Evolutionary conservation across 2,329 filamentous ascomycete genomes (phyloP), one percentile per base, ranked within the genome.

Genomic region (Aureobasidium namibiae): DNA sequence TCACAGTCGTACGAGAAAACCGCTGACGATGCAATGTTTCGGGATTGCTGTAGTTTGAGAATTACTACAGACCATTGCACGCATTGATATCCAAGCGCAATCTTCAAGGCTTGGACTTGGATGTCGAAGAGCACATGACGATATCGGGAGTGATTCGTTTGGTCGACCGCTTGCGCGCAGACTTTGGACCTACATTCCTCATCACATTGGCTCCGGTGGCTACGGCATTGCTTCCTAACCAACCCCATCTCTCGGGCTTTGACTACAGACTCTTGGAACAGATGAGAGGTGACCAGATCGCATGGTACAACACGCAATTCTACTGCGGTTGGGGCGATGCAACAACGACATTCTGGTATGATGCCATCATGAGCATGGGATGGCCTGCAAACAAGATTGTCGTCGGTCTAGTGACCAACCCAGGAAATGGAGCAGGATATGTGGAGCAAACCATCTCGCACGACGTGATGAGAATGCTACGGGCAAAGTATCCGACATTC

Each of bases 301-400:
- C 80, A 2, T 96, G 90, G 84, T 96, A 96, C 72, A 96, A 96
- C 69, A 80, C 87, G 6, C 92, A 96, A 69, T 95, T 96, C 73
- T 96, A 96, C 78, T 94, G 89, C 68, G 90, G 90, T 1, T 96
- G 90, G 86, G 90, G 90, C 9, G 83, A 84, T 50, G 82, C 85
- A 1, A 75, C 78, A 29, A 78, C 71, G 14, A 77, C 76, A 2
- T 67, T 69, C 23, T 78, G 76, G 66, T 83, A 80, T 67, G 79
- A 82, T 60, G 73, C 76, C 53, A 79, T 83, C 56, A 71, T 83
- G 31, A 75, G 76, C 14, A 77, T 80, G 45, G 90, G 90, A 9
- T 96, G 89, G 86, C 77, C 82, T 2, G 80, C 89, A 0, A 75
- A 82, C 21, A 88, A 87, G 68, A 78, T 96, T 2, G 89, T 96